Percentiles rank a stretch among this genome's conserved stretches.
phyloP scores from a whole-genome alignment of 2,329 filamentous ascomycete genomes.

The Aureobasidium pullulans region DNA sequence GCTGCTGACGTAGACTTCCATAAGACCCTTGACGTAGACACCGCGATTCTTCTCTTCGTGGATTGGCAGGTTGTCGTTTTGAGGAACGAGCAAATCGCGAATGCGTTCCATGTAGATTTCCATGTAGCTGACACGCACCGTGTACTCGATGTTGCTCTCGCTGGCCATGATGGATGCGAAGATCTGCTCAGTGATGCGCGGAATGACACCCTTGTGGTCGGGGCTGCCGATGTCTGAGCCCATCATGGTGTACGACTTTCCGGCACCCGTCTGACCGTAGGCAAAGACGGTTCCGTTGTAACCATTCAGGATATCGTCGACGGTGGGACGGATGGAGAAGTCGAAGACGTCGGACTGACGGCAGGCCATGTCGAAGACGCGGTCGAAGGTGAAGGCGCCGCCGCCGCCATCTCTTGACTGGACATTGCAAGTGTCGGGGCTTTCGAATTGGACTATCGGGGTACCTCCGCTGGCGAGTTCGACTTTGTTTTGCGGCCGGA shows the following conservation, averaged over 20 bases:
- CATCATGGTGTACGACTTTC: constrained; percentile 99
- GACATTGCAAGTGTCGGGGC: constrained; percentile 79
- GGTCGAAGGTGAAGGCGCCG: constrained; percentile 91
- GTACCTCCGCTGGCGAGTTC: constrained; percentile 86
- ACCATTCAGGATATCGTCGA: constrained; percentile 96
- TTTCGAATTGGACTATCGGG: constrained; percentile 82
- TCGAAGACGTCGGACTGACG: constrained; percentile 92
- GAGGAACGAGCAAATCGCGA: constrained; percentile 81
- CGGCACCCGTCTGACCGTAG: constrained; percentile 95
- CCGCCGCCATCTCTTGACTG: constrained; percentile 71
- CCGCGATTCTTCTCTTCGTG: constrained; percentile 96
- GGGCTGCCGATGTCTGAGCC: constrained; percentile 89
- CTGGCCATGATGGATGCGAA: constrained; percentile 91
- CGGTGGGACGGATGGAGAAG: constrained; percentile 91
- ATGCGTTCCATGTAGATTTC: constrained; percentile 99
- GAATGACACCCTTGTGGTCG: constrained; percentile 84
- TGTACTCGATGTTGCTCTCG: constrained; percentile 92
- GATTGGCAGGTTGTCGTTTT: constrained; percentile 94
- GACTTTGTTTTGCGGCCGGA: constrained; percentile 92
- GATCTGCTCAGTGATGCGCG: constrained; percentile 94
- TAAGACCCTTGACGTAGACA: constrained; percentile 90
- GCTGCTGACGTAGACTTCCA: constrained; percentile 92
- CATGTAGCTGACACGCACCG: constrained; percentile 98
- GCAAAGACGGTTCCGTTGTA: constrained; percentile 99
- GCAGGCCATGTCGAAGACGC: constrained; percentile 91